Conservation (phyloP, 352 stramenopile species). For the Phytophthora litchii region DNA sequence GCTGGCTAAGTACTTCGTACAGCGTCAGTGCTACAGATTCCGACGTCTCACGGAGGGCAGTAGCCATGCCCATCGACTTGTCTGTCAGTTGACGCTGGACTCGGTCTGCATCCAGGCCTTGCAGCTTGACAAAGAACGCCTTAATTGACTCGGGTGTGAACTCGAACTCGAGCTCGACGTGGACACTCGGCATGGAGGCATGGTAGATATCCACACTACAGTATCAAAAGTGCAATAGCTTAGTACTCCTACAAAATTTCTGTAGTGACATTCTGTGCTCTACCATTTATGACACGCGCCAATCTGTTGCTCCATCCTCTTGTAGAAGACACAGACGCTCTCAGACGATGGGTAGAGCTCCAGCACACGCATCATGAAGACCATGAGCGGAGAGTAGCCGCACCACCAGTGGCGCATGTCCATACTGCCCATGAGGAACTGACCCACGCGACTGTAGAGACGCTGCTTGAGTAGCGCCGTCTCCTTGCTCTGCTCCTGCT, state of each 20-base stretch:
- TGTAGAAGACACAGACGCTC: conserved; percentile 77
- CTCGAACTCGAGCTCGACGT: conserved; percentile 76
- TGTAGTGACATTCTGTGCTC: not conserved
- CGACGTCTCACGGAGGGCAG: conserved; percentile 32
- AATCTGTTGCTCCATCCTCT: conserved; percentile 73
- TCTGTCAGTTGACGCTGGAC: conserved; percentile 59
- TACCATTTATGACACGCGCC: conserved; percentile 72
- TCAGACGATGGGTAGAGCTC: conserved; percentile 76
- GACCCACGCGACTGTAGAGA: conserved; percentile 76
- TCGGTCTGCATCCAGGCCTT: conserved; percentile 72
- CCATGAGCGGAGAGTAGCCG: conserved; percentile 76
- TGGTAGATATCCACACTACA: conserved; percentile 87
- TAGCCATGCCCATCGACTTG: conserved; percentile 27
- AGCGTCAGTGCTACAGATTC: conserved; percentile 51
- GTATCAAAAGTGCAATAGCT: conserved; percentile 3
- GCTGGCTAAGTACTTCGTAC: conserved; percentile 82
- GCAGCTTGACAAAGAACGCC: conserved; percentile 78
- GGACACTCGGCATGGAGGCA: conserved; percentile 70
- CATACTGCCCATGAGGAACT: conserved; percentile 76
- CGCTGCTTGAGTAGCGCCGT: conserved; percentile 62
- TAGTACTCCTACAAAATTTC: not conserved
- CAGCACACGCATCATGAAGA: conserved; percentile 88
- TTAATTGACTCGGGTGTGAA: conserved; percentile 77
- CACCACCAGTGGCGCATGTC: conserved; percentile 84
- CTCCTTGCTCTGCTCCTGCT: conserved; percentile 42